A percentile compares a stretch with the other conserved stretches of the same genome.
These are phyloP conservation scores for Tricholoma sp. DNA, from an alignment of 768 basidiomycete genomes.

Conservation along the genomic window DNA sequence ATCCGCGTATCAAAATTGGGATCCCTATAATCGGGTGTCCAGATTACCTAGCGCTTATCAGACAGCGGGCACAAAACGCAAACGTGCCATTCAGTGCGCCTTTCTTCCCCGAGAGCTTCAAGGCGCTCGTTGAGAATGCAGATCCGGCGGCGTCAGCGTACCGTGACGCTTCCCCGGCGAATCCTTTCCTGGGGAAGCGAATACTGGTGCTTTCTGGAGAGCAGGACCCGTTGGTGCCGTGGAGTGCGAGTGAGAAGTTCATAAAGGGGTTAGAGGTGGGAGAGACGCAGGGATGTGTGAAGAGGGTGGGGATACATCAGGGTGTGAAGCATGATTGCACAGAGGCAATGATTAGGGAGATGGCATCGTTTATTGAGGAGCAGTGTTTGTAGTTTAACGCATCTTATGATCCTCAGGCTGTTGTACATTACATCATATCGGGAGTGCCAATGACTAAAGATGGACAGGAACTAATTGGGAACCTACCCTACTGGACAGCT, in stretches of 20 bases:
- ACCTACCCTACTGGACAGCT: not conserved
- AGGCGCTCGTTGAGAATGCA: constrained; percentile 36
- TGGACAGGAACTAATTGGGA: not conserved
- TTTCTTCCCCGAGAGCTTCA: constrained; percentile 51
- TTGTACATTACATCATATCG: not conserved
- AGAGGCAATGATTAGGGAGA: constrained; percentile 50
- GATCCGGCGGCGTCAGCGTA: constrained; percentile 39
- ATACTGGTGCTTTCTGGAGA: constrained; percentile 68
- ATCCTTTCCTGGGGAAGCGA: constrained; percentile 67
- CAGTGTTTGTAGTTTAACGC: constrained; percentile 8
- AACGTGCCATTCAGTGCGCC: constrained; percentile 44
- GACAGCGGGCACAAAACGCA: constrained; percentile 43
- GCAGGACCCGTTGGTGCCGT: constrained; percentile 64
- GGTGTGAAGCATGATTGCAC: constrained; percentile 62
- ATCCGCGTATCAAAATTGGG: constrained; percentile 39
- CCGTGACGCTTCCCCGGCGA: constrained; percentile 29
- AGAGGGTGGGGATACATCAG: constrained; percentile 48
- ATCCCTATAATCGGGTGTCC: constrained; percentile 68
- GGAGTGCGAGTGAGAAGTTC: constrained; percentile 50
- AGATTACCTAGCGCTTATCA: constrained; percentile 55
- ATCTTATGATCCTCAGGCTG: not conserved
- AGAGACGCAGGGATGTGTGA: constrained; percentile 35
- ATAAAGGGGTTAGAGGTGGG: constrained; percentile 53
- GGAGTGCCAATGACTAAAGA: not conserved
- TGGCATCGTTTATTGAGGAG: constrained; percentile 30